A percentile compares a stretch with the other conserved stretches of the same genome.
Conservation (phyloP, 331 rosid species). For the Pyrus hybrid region DNA sequence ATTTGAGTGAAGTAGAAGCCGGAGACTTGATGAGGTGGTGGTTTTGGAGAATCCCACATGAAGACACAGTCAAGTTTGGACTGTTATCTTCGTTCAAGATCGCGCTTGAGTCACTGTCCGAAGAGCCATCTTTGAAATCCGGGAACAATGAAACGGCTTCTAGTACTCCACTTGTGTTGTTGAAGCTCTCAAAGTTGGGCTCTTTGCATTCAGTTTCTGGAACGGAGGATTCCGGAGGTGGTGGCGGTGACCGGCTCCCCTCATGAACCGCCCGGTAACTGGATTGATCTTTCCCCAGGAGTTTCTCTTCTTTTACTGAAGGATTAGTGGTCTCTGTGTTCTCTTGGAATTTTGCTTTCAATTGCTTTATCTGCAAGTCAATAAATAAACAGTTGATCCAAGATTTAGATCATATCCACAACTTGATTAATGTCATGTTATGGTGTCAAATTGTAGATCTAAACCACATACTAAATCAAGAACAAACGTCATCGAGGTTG, state of each 20-base stretch:
- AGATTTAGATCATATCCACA: neutral
- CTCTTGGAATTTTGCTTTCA: conserved; percentile 49
- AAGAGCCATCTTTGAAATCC: conserved; percentile 67
- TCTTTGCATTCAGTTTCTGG: conserved; percentile 39
- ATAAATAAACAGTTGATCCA: neutral
- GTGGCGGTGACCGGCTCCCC: conserved; percentile 2
- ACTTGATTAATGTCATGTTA: neutral
- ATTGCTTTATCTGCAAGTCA: conserved; percentile 49
- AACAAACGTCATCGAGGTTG: too few relatives aligned
- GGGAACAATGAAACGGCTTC: conserved; percentile 27
- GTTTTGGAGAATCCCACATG: conserved; percentile 36
- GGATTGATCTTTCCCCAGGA: conserved; percentile 17
- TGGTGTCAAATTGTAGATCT: neutral
- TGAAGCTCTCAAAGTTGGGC: conserved; percentile 27
- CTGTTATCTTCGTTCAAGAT: conserved; percentile 70
- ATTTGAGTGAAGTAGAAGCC: conserved; percentile 25
- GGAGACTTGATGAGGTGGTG: conserved; percentile 28
- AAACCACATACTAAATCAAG: neutral
- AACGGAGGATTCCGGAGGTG: conserved; percentile 15
- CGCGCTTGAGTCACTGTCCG: conserved; percentile 87
- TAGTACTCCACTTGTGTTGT: neutral
- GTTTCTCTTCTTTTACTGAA: conserved; percentile 52
- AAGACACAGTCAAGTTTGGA: conserved; percentile 27
- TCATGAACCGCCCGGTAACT: conserved; percentile 10
- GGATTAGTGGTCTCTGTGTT: conserved; percentile 34